phyloP scores from a whole-genome alignment of 768 basidiomycete genomes.

The Daedaleopsis sinensis region DNA sequence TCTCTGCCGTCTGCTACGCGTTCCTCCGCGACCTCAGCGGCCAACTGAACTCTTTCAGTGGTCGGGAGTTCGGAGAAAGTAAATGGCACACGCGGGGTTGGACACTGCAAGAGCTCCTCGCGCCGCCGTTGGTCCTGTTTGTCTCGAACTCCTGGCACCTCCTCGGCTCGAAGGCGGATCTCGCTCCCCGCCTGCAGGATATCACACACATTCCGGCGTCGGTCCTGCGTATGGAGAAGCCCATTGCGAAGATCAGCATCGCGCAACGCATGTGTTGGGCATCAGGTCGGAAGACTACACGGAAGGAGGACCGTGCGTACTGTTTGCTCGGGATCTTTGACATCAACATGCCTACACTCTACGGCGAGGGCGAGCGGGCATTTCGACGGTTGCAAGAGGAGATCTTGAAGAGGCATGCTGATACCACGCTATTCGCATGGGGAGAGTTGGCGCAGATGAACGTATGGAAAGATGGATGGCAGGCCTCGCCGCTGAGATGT shows the following conservation, averaged over 20 bases:
- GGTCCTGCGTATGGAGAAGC: not conserved
- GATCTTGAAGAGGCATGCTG: conserved; percentile 4
- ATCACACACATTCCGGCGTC: not conserved
- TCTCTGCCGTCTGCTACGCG: not conserved
- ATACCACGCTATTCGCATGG: conserved; percentile 6
- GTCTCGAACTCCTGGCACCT: not conserved
- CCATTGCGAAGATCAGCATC: not conserved
- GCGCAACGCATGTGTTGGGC: conserved; percentile 15
- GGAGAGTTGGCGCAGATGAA: too few relatives aligned
- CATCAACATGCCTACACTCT: conserved; percentile 3
- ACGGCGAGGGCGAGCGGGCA: conserved; percentile 3
- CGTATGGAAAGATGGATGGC: too few relatives aligned
- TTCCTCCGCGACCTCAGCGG: not conserved
- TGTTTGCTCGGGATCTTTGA: conserved; percentile 12
- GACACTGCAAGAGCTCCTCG: conserved; percentile 1
- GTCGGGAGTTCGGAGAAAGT: not conserved
- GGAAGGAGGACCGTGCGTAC: conserved; percentile 13
- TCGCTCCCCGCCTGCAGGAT: not conserved
- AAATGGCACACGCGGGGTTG: not conserved
- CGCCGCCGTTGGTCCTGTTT: not conserved
- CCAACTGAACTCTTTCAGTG: too few relatives aligned
- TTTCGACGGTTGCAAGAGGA: conserved; percentile 8
- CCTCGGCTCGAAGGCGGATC: not conserved
- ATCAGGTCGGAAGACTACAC: not conserved
- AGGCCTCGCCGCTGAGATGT: too few relatives aligned